Base-by-base conservation (phyloP, 495 filamentous ascomycete species). In the Hypoxylon fragiforme region DNA sequence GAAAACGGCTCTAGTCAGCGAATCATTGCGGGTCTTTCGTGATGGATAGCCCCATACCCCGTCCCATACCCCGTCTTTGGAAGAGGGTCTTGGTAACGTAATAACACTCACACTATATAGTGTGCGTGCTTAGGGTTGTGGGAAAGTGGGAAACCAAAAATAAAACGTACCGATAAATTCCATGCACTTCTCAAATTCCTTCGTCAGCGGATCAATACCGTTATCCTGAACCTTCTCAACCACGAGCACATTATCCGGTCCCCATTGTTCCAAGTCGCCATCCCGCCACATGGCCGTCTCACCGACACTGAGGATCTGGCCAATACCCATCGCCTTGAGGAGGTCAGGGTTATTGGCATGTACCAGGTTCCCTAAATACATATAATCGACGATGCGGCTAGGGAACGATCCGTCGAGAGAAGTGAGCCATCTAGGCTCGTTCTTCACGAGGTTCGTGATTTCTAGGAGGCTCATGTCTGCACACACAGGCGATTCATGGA, bases 261-360 rank as follows among this genome's bases (percentile, higher is more conserved):
- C 87, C 84, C 89, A 95, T 21, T 71, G 74, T 20, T 81, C 77
- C 18, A 84, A 68, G 47, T 91, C 84, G 8, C 80, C 77, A 13
- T 85, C 79, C 11, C 77, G 74, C 94, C 94, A 98, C 50, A 81
- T 81, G 5, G 94, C 82, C 24, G 84, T 82, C 74, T 98, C 94
- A 7, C 94, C 94, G n/a, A 98, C 91, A 63, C 91, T 96, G 34
- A 98, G 75, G 44, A 98, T 86, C 64, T 91, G 87, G 40, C 77
- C 79, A 57, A 98, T 95, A 1, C 92, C 92, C 65, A 98, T 71
- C 37, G 83, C 80, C 63, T 76, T 75, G 7, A 98, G 71, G 37
- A 98, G 70, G 21, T 88, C 87, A 0, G 90, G 90, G 60, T 97
- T 97, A 62, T 96, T 97, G 1, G 92, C 92, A 56, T 97, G 92